Base-by-base conservation (phyloP, 2,329 filamentous ascomycete genomes). In the Monosporascus sp. region DNA sequence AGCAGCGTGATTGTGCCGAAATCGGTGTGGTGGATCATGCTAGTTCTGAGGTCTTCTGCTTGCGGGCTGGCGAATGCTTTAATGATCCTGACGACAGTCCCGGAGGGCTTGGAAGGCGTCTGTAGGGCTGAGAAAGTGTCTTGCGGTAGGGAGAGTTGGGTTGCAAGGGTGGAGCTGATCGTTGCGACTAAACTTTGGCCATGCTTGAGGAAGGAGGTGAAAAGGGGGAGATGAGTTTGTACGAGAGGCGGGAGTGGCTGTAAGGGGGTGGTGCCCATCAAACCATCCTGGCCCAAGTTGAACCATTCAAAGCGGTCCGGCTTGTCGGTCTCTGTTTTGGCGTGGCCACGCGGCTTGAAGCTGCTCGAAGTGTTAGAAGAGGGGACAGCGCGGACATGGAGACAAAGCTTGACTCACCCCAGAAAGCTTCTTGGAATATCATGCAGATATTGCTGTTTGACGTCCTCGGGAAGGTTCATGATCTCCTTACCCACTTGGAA, bases 1-100 rank as follows among this genome's bases (percentile, higher is more conserved):
- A 72, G 62, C 0, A 73, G 56, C 1, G 71, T 72, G 14, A 72
- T 61, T 5, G 61, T 66, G 5, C 70, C 71, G 40, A 72, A 68
- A 52, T 72, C 69, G 1, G 68, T 71, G 47, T 74, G 69, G 19
- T 65, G 60, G 16, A 64, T 56, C 54, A 68, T 66, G 49, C 57
- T 64, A 24, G 59, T 62, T 47, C 61, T 54, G 1, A 59, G 48
- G 31, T 62, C 59, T 36, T 59, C 54, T 11, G 34, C 31, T 8
- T 31, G 11, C 8, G 52, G 49, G 41, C 55, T 51, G 3, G 59
- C 59, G 27, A 57, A 58, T 1, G 54, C 48, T 46, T 62, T 61
- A 53, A 60, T 55, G 27, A 63, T 22, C 2, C 56, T 36, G 22
- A 60, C 38, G 17, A 61, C 57, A 9, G 63, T 68, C 5, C 58